Conservation (phyloP, 352 stramenopile species). For the Phytopythium helicoides region DNA sequence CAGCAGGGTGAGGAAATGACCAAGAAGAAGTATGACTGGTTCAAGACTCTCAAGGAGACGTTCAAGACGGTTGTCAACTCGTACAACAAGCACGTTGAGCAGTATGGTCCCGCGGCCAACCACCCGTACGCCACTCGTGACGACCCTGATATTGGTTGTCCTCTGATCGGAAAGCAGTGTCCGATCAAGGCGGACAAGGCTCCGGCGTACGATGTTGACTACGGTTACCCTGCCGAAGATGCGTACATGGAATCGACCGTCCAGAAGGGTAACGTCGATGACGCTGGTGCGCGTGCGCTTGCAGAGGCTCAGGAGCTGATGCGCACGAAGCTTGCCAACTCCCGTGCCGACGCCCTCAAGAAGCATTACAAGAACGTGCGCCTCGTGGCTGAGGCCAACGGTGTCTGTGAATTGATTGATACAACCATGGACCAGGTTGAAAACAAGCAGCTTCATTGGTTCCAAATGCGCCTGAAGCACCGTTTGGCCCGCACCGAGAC, state of each 20-base stretch:
- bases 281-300: slow-evolving; percentile 64
- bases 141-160: slow-evolving; percentile 77
- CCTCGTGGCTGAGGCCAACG: slow-evolving; percentile 78
- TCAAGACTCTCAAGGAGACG: slow-evolving; percentile 90
- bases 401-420: slow-evolving; percentile 73
- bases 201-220: slow-evolving; percentile 73
- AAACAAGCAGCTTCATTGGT: slow-evolving; percentile 66
- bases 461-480: slow-evolving; percentile 73
- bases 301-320: slow-evolving; percentile 65
- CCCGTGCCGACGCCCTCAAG: slow-evolving; percentile 73
- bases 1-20: slow-evolving; percentile 92
- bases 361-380: slow-evolving; percentile 88
- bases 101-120: slow-evolving; percentile 89
- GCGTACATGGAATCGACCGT: slow-evolving; percentile 76
- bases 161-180: slow-evolving; percentile 90
- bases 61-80: slow-evolving; percentile 92
- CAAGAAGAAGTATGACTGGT: slow-evolving; percentile 91
- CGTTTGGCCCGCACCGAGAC: slow-evolving; percentile 70
- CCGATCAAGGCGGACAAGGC: slow-evolving; percentile 84
- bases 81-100: slow-evolving; percentile 88
- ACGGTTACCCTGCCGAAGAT: slow-evolving; percentile 79
- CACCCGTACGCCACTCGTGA: slow-evolving; percentile 87
- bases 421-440: slow-evolving; percentile 76
- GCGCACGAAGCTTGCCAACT: slow-evolving; percentile 65
- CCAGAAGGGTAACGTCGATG: slow-evolving; percentile 64